phyloP scores from a whole-genome alignment of 2,329 filamentous ascomycete genomes.

The Beauveria caledonica region DNA sequence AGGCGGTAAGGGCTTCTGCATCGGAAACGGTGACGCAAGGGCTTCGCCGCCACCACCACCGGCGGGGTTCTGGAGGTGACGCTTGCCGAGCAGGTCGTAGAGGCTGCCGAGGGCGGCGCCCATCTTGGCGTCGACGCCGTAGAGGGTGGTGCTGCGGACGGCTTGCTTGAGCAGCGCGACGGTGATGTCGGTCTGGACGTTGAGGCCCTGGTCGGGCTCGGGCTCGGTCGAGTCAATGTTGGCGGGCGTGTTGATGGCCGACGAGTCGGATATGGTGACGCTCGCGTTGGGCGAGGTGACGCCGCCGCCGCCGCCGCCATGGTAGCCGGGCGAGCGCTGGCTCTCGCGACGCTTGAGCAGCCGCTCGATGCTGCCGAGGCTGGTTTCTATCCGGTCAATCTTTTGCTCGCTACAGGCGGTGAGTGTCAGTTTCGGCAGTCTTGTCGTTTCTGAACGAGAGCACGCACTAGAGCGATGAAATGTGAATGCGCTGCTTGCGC shows the following conservation, averaged over 20 bases:
- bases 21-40: constrained; percentile 35
- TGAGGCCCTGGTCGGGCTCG: constrained; percentile 33
- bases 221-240: constrained; percentile 7
- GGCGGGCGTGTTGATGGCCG: constrained; percentile 10
- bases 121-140: constrained; percentile 41
- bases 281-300: constrained; percentile 6
- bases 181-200: constrained; percentile 44
- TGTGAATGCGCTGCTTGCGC: constrained; percentile 46
- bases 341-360: constrained; percentile 31
- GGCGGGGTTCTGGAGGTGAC: constrained; percentile 23
- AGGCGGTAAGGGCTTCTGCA: constrained; percentile 37
- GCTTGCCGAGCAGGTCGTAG: constrained; percentile 43
- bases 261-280: constrained; percentile 8
- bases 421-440: background rate
- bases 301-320: constrained; percentile 27
- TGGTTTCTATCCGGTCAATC: constrained; percentile 39
- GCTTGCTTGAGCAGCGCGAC: constrained; percentile 46
- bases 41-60: background rate
- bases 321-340: constrained; percentile 29
- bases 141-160: constrained; percentile 38
- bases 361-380: constrained; percentile 36
- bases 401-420: constrained; percentile 40
- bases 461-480: constrained; percentile 52
- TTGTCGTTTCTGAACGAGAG: background rate
- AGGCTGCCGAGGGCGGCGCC: constrained; percentile 44